Evolutionary conservation across 2,329 filamentous ascomycete species (phyloP), one percentile per base, ranked within the genome.

Genomic region (Pseudopithomyces chartarum): DNA sequence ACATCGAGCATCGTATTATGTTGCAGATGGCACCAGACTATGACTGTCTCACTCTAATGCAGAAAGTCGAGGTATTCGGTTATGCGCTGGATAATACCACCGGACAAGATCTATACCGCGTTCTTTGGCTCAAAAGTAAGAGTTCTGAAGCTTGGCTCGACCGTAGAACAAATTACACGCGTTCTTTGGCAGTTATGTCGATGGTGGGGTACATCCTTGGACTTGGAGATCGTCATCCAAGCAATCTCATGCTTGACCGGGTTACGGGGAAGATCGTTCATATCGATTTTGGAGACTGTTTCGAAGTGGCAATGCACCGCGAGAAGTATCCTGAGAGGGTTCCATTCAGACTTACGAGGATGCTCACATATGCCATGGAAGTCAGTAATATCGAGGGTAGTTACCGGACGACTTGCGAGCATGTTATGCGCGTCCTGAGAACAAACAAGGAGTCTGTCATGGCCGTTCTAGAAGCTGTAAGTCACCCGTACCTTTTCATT

Each of bases 171-270:
- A 99, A 97, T 74, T 99, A 99, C 79, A 99, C 95, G 17, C 90
- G 95, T 56, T 98, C 94, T 1, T 83, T 99, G 1, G 95, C 92
- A 66, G 95, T 99, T 69, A 99, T 99, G 95, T 97, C 92, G n/a
- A 99, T 99, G 92, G 95, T 98, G n/a, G 95, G 95, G 61, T 99
- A 99, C 76, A 98, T 99, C 63, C 87, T 99, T 20, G 96, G 95
- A 58, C 83, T 99, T 13, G 95, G 95, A 53, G 95, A 99, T 79
- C 89, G 96, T 46, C 95, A 99, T 78, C 96, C 96, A 36, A 97
- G 92, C 58, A 99, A 99, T 76, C 80, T 99, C 70, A 96, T 99
- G 90, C 88, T 99, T 39, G 95, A 99, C 76, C 90, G 92, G 38
- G 87, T 96, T 59, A 98, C 94, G 1, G 95, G 95, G 73, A 97